Evolutionary conservation across 495 filamentous ascomycete genomes (phyloP).

Genomic region (Talaromyces nanjingensis): DNA sequence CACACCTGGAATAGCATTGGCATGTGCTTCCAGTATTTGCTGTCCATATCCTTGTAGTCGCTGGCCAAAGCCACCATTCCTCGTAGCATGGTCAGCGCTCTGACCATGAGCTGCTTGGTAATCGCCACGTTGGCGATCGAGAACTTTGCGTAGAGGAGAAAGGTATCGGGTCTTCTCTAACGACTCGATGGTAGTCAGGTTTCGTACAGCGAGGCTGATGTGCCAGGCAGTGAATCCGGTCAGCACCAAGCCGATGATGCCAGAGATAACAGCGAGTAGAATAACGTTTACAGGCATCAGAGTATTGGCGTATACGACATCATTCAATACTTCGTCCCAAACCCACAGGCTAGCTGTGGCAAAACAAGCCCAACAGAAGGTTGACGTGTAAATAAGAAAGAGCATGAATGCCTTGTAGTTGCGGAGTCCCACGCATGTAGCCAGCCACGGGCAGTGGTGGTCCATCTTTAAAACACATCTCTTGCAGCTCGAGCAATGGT

Average conservation of each 20-base stretch:
- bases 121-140: constrained; percentile 55
- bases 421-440: constrained; percentile 84
- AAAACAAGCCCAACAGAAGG: constrained; percentile 83
- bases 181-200: constrained; percentile 90
- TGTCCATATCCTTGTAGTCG: constrained; percentile 60
- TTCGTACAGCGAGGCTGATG: constrained; percentile 67
- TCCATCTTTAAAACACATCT: constrained; percentile 98
- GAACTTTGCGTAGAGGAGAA: constrained; percentile 61
- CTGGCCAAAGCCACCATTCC: constrained; percentile 51
- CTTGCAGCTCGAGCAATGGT: constrained; percentile 91
- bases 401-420: constrained; percentile 96
- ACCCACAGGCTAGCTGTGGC: constrained; percentile 66
- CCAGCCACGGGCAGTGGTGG: constrained; percentile 97
- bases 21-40: constrained; percentile 73
- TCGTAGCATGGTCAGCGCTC: constrained; percentile 33
- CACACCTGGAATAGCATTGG: constrained; percentile 73
- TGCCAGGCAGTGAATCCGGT: constrained; percentile 92
- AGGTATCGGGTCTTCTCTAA: constrained; percentile 92
- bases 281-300: constrained; percentile 88
- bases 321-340: constrained; percentile 67
- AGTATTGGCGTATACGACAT: constrained; percentile 54
- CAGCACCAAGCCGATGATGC: constrained; percentile 85
- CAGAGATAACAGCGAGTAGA: constrained; percentile 73
- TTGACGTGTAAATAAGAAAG: constrained; percentile 83
- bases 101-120: constrained; percentile 33